phyloP scores from a whole-genome alignment of 2,329 filamentous ascomycete species.

The Fonsecaea erecta region DNA sequence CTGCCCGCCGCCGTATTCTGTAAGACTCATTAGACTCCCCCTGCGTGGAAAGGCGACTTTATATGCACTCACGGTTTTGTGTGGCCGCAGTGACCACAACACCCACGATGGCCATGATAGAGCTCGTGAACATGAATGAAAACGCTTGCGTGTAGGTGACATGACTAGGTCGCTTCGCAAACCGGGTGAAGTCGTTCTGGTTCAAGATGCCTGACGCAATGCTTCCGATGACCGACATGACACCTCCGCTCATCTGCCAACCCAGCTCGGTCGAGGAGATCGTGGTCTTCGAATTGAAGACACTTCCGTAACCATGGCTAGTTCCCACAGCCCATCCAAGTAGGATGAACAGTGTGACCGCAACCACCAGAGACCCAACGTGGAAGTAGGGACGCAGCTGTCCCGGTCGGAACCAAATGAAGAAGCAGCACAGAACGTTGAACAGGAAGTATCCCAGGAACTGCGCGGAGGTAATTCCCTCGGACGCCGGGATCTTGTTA shows the following conservation, averaged over 20 bases:
- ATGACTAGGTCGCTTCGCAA: constrained; percentile 46
- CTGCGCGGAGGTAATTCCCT: constrained; percentile 40
- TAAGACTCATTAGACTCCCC: constrained; percentile 3
- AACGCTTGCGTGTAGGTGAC: constrained; percentile 49
- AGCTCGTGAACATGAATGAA: constrained; percentile 45
- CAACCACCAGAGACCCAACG: constrained; percentile 40
- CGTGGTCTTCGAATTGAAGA: constrained; percentile 22
- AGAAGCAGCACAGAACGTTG: constrained; percentile 41
- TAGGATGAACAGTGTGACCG: constrained; percentile 18
- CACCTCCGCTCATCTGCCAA: constrained; percentile 33
- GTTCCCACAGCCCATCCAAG: constrained; percentile 33
- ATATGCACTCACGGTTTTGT: constrained; percentile 31
- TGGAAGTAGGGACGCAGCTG: constrained; percentile 51
- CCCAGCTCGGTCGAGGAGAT: constrained; percentile 23
- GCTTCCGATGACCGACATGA: constrained; percentile 42
- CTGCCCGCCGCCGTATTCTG: constrained; percentile 41
- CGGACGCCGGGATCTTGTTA: constrained; percentile 41
- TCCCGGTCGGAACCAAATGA: constrained; percentile 52
- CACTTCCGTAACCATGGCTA: constrained; percentile 31
- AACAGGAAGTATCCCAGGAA: constrained; percentile 54
- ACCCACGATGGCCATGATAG: constrained; percentile 47
- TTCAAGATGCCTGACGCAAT: constrained; percentile 43
- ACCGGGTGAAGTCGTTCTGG: constrained; percentile 45
- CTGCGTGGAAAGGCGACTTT: neutral
- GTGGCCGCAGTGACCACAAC: constrained; percentile 44